These are phyloP conservation scores for Candida peoriensis DNA, from an alignment of 805 yeast species.

Conservation along the genomic window DNA sequence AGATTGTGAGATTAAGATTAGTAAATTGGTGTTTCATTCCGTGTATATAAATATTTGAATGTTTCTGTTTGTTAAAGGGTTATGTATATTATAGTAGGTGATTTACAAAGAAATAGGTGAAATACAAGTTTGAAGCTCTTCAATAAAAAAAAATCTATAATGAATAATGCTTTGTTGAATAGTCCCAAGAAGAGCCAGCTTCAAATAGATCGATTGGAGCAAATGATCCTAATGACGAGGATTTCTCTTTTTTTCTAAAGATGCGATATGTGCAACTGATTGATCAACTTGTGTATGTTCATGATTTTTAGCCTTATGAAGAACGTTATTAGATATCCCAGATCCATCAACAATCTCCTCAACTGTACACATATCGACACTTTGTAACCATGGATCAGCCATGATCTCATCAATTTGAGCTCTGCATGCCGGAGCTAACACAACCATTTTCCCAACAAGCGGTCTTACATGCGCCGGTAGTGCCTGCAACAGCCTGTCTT, in stretches of 20 bases:
- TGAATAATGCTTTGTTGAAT: too few relatives aligned
- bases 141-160: too few relatives aligned
- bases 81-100: too few relatives aligned
- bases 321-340: conserved; percentile 28
- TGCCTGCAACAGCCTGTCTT: conserved; percentile 63
- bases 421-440: conserved; percentile 80
- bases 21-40: too few relatives aligned
- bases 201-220: too few relatives aligned
- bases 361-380: conserved; percentile 67
- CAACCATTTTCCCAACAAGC: conserved; percentile 72
- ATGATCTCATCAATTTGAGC: conserved; percentile 77
- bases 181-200: too few relatives aligned
- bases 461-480: conserved; percentile 65
- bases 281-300: conserved; percentile 87
- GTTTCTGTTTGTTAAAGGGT: too few relatives aligned
- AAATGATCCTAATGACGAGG: too few relatives aligned
- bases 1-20: too few relatives aligned
- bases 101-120: too few relatives aligned
- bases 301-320: conserved; percentile 53
- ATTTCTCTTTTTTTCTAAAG: conserved; percentile 76
- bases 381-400: conserved; percentile 62
- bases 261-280: conserved; percentile 92
- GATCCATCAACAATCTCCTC: conserved; percentile 36
- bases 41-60: too few relatives aligned
- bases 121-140: too few relatives aligned